Conservation (phyloP, 768 basidiomycete species). For the Termitomyces eurrhizus region DNA sequence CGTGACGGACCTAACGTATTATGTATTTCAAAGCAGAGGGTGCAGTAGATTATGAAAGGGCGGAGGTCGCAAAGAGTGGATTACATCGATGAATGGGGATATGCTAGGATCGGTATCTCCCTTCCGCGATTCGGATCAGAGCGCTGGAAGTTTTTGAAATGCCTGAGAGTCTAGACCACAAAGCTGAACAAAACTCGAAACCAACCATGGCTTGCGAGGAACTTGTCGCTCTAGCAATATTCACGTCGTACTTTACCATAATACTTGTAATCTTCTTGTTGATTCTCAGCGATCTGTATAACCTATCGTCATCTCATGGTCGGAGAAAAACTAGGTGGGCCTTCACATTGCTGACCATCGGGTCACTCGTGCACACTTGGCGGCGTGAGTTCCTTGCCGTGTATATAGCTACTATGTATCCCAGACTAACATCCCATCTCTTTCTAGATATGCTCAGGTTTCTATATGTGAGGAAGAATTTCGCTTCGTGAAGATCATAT, state of each 20-base stretch:
- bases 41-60: neutral
- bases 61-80: too few relatives aligned
- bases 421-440: neutral
- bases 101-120: too few relatives aligned
- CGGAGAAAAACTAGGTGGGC: slow-evolving; percentile 1
- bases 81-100: neutral
- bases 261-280: slow-evolving; percentile 21
- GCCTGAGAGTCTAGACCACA: neutral
- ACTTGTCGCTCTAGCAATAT: slow-evolving; percentile 12
- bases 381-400: slow-evolving; percentile 23
- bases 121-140: too few relatives aligned
- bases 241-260: slow-evolving; percentile 24
- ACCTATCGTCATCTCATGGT: neutral
- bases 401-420: neutral
- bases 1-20: neutral
- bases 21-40: neutral
- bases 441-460: slow-evolving; percentile 30
- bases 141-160: too few relatives aligned
- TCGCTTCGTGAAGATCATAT: neutral
- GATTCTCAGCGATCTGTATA: slow-evolving; percentile 6
- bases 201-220: neutral
- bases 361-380: slow-evolving; percentile 32
- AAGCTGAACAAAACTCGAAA: neutral
- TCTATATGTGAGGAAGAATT: slow-evolving; percentile 21
- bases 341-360: slow-evolving; percentile 20